Conservation (phyloP, 2,329 filamentous ascomycete genomes). For the Cercospora sesami region DNA sequence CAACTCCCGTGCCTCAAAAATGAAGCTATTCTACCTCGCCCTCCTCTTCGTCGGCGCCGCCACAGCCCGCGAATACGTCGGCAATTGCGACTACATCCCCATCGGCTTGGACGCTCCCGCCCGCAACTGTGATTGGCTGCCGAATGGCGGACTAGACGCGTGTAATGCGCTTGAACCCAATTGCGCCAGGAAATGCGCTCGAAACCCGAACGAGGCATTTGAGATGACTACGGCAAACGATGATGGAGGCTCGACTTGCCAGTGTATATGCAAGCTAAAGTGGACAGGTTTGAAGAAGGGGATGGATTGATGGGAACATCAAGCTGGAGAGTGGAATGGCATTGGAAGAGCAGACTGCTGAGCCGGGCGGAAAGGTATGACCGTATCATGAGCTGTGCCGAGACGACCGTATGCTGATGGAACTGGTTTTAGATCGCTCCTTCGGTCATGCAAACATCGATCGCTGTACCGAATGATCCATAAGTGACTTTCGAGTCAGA, state of each 20-base stretch:
- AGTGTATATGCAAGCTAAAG: background rate
- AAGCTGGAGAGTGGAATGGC: background rate
- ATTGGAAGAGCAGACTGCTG: background rate
- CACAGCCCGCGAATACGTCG: background rate
- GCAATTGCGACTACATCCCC: background rate
- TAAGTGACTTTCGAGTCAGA: background rate
- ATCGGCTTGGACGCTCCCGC: background rate
- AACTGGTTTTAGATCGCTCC: background rate
- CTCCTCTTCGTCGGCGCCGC: background rate
- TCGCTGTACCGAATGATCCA: background rate
- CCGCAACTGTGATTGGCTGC: background rate
- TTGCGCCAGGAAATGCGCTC: background rate
- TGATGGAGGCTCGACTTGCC: background rate
- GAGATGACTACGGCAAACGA: background rate
- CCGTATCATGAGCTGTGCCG: background rate
- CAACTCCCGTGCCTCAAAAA: too few species aligned
- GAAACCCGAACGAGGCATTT: background rate
- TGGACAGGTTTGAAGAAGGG: background rate
- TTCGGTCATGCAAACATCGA: background rate
- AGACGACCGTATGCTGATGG: background rate
- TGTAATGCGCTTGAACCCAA: background rate
- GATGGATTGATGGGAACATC: background rate
- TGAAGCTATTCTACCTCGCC: background rate
- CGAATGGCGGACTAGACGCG: background rate
- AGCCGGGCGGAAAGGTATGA: background rate